phyloP scores from a whole-genome alignment of 108 stramenopile species.

The Discostella stelligeroides region DNA sequence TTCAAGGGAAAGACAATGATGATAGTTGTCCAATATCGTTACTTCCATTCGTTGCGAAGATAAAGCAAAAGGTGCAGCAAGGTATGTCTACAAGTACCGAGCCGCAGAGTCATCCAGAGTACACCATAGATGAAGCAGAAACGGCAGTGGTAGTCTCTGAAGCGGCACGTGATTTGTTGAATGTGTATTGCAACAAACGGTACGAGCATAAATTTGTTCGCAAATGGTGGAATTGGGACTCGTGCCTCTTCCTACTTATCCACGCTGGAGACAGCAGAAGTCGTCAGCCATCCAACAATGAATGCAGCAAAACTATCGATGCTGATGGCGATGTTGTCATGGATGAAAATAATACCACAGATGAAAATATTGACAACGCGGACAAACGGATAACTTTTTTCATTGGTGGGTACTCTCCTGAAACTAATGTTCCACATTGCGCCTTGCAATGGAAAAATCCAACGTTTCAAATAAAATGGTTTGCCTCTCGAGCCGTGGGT shows the following conservation, averaged over 20 bases:
- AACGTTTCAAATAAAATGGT: conserved; percentile 61
- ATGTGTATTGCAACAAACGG: conserved; percentile 38
- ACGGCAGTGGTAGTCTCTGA: conserved; percentile 50
- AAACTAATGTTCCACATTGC: conserved; percentile 49
- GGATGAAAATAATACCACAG: conserved; percentile 17
- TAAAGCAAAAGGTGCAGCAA: not conserved
- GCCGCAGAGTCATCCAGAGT: conserved; percentile 7
- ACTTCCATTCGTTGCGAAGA: conserved; percentile 37
- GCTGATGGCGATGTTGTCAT: conserved; percentile 43
- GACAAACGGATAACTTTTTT: conserved; percentile 28
- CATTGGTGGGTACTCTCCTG: conserved; percentile 53
- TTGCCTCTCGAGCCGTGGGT: conserved; percentile 63
- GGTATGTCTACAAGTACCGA: not conserved
- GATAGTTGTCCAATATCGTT: conserved; percentile 33
- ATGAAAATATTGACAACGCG: not conserved
- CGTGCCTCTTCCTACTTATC: conserved; percentile 58
- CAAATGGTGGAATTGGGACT: conserved; percentile 77
- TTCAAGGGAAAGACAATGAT: conserved; percentile 4
- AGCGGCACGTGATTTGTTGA: conserved; percentile 38
- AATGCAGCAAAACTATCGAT: conserved; percentile 9
- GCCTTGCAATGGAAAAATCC: conserved; percentile 36
- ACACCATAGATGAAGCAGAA: conserved; percentile 47
- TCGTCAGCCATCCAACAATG: not conserved
- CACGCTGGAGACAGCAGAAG: conserved; percentile 12
- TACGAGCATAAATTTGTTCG: conserved; percentile 47